Percentiles rank a stretch among this genome's conserved stretches.
These are phyloP conservation scores for Colletotrichum scovillei DNA, from an alignment of 2,329 filamentous ascomycete genomes.

Conservation along the genomic window DNA sequence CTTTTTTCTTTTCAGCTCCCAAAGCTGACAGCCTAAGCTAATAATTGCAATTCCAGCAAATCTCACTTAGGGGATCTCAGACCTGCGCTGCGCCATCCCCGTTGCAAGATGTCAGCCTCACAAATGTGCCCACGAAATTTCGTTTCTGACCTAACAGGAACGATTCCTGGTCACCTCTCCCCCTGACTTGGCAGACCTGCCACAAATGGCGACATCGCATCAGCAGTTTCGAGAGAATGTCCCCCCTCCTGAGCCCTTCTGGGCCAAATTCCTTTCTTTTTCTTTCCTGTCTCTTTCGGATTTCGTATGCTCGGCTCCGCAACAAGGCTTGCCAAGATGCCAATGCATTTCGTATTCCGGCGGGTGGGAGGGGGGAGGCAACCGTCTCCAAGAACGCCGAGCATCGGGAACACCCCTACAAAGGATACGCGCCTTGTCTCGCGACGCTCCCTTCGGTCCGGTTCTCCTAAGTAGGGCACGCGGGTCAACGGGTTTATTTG, in stretches of 20 bases:
- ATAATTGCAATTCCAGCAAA: neutral
- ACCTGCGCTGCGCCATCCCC: slow-evolving; percentile 3
- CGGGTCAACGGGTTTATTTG: no score
- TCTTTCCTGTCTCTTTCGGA: neutral
- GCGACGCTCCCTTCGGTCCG: neutral
- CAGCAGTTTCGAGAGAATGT: neutral
- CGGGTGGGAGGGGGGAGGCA: neutral
- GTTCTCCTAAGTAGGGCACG: neutral
- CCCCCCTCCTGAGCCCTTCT: neutral
- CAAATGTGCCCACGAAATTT: neutral
- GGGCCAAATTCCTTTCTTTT: neutral
- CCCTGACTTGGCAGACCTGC: neutral
- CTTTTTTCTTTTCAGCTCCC: neutral
- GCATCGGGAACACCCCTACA: neutral
- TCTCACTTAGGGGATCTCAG: neutral
- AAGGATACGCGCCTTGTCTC: neutral
- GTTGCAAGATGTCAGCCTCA: neutral
- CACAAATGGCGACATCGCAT: neutral
- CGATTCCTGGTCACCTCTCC: neutral
- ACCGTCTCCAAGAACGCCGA: neutral
- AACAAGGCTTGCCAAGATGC: neutral
- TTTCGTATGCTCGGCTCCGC: neutral
- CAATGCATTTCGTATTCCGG: neutral
- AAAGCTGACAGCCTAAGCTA: neutral
- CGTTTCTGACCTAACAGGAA: neutral